Conservation (phyloP, 768 basidiomycete species). For the Gyrodon lividus region DNA sequence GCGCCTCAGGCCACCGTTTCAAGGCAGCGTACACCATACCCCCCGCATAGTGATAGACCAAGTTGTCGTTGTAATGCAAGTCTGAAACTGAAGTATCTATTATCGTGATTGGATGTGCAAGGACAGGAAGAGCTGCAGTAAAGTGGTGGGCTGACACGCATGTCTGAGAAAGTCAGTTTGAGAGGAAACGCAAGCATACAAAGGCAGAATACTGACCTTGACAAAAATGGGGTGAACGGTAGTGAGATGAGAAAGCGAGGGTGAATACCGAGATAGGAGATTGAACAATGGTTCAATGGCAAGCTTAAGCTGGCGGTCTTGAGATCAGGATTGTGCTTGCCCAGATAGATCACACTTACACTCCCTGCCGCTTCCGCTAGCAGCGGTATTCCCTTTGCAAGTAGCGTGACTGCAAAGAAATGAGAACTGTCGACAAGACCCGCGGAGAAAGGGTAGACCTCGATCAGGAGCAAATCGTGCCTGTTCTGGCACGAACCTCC, state of each 20-base stretch:
- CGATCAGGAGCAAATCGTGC: constrained; percentile 69
- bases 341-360: constrained; percentile 39
- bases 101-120: constrained; percentile 60
- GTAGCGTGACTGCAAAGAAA: constrained; percentile 49
- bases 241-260: constrained; percentile 57
- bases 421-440: constrained; percentile 1
- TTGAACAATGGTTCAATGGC: constrained; percentile 59
- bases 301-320: constrained; percentile 34
- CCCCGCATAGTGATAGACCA: constrained; percentile 83
- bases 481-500: constrained; percentile 57
- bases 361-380: constrained; percentile 48
- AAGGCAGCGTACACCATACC: constrained; percentile 66
- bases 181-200: neutral
- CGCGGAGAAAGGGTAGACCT: constrained; percentile 37
- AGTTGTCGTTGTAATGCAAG: constrained; percentile 73
- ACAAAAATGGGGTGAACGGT: constrained; percentile 70
- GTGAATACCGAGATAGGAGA: constrained; percentile 63
- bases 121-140: constrained; percentile 56
- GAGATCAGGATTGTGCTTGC: constrained; percentile 14
- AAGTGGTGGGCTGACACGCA: constrained; percentile 58
- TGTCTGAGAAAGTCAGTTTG: constrained; percentile 36
- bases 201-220: constrained; percentile 41
- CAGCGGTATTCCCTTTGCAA: constrained; percentile 63
- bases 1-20: constrained; percentile 65
- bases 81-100: constrained; percentile 63